These are phyloP conservation scores for Colletotrichum sp. DNA, from an alignment of 2,329 filamentous ascomycete species.

Conservation along the genomic window DNA sequence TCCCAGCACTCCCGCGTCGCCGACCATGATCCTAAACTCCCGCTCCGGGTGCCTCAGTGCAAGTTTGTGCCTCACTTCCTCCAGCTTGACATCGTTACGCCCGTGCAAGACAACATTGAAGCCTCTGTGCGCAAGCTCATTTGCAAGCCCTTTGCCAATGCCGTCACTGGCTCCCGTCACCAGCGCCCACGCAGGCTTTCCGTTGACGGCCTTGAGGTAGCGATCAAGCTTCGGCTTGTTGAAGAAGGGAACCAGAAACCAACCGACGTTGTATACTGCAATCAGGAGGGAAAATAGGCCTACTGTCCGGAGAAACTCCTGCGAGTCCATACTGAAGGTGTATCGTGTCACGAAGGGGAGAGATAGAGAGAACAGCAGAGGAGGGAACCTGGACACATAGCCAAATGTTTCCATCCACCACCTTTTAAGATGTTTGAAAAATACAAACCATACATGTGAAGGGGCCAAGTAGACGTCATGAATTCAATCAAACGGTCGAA, in stretches of 20 bases:
- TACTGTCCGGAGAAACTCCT: background rate
- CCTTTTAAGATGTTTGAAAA: background rate
- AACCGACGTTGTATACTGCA: background rate
- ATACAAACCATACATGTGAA: background rate
- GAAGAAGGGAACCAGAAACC: conserved; percentile 10
- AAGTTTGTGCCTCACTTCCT: conserved; percentile 43
- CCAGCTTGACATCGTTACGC: conserved; percentile 55
- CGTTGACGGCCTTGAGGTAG: conserved; percentile 25
- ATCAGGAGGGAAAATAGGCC: background rate
- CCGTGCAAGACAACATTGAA: conserved; percentile 66
- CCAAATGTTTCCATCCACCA: background rate
- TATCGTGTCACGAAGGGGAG: background rate
- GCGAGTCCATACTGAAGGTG: background rate
- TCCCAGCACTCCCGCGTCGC: conserved; percentile 41
- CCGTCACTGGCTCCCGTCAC: conserved; percentile 61
- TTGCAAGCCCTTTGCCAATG: conserved; percentile 55
- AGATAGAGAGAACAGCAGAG: background rate
- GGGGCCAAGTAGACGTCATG: background rate
- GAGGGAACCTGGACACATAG: accelerated
- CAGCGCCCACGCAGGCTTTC: conserved; percentile 45
- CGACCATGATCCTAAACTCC: conserved; percentile 44
- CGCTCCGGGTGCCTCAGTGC: conserved; percentile 40
- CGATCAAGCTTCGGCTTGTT: conserved; percentile 19
- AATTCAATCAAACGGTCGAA: background rate
- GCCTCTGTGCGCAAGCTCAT: conserved; percentile 54